Conservation (phyloP, 2,329 filamentous ascomycete species). For the Phyllosticta citribraziliensis region DNA sequence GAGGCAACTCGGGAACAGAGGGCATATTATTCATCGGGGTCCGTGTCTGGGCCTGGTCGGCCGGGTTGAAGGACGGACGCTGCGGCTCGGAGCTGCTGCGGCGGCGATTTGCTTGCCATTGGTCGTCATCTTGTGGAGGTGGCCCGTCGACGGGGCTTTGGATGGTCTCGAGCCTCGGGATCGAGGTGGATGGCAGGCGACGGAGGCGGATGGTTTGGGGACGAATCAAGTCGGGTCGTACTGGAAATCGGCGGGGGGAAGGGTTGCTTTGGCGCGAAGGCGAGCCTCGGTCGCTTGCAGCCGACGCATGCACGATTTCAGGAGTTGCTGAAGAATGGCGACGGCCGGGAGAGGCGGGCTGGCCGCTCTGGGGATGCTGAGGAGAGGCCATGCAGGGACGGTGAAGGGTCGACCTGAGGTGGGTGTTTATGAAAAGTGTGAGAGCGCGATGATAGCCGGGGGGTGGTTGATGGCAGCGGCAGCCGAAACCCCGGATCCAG, state of each 20-base stretch:
- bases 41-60: background rate
- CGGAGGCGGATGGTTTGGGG: conserved; percentile 4
- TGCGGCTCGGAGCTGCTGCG: conserved; percentile 10
- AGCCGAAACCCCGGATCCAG: background rate
- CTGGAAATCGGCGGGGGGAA: background rate
- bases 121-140: background rate
- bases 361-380: background rate
- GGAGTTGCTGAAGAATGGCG: background rate
- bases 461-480: background rate
- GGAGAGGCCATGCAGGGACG: background rate
- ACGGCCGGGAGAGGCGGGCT: background rate
- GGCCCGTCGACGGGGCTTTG: conserved; percentile 1
- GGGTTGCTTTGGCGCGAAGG: background rate
- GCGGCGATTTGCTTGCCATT: conserved; percentile 7
- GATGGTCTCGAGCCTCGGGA: background rate
- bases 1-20: conserved; percentile 4
- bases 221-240: background rate
- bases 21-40: conserved; percentile 6
- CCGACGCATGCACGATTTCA: background rate
- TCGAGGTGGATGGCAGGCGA: background rate
- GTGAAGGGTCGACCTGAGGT: background rate
- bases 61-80: conserved; percentile 3
- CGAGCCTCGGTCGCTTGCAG: background rate
- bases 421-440: background rate
- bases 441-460: background rate